A percentile compares a stretch with the other conserved stretches of the same genome.
Evolutionary conservation across 2,329 filamentous ascomycete species (phyloP).

Genomic region (Trichoderma endophyticum): DNA sequence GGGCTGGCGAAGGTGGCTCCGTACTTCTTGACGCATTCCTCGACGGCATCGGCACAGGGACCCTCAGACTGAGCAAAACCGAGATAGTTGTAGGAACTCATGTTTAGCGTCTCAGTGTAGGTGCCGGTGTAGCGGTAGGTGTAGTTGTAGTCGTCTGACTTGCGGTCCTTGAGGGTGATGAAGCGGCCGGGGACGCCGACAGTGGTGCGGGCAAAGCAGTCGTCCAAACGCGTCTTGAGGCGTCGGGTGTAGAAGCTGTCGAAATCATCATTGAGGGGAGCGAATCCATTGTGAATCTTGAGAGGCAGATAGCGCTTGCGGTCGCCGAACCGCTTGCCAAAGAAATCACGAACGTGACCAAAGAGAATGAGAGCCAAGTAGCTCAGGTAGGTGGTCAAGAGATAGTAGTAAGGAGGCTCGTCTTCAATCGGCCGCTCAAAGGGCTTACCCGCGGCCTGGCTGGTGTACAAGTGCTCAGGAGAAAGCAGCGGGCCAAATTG

Average conservation of each 20-base stretch:
- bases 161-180: slow-evolving; percentile 89
- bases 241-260: slow-evolving; percentile 97
- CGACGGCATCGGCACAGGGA: slow-evolving; percentile 89
- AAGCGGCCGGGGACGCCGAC: slow-evolving; percentile 92
- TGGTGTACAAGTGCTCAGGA: slow-evolving; percentile 81
- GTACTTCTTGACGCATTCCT: slow-evolving; percentile 80
- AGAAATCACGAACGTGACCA: slow-evolving; percentile 94
- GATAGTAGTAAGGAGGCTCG: slow-evolving; percentile 93
- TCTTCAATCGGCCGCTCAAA: slow-evolving; percentile 85
- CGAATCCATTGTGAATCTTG: slow-evolving; percentile 81
- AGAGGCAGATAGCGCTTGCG: slow-evolving; percentile 79
- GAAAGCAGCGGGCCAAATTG: slow-evolving; percentile 87
- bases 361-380: slow-evolving; percentile 95
- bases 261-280: slow-evolving; percentile 94
- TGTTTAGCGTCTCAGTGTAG: slow-evolving; percentile 90
- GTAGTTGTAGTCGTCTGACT: slow-evolving; percentile 86
- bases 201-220: slow-evolving; percentile 90
- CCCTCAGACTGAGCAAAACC: slow-evolving; percentile 97
- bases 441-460: slow-evolving; percentile 76
- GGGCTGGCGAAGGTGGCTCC: slow-evolving; percentile 81
- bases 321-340: slow-evolving; percentile 90
- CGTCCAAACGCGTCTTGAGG: slow-evolving; percentile 90
- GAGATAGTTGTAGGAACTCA: slow-evolving; percentile 99
- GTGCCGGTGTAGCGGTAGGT: slow-evolving; percentile 88
- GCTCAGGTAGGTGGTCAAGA: slow-evolving; percentile 97